Percentiles rank a stretch among this genome's conserved stretches.
These are phyloP conservation scores for Bacidia rubella DNA, from an alignment of 495 filamentous ascomycete species.

Conservation along the genomic window DNA sequence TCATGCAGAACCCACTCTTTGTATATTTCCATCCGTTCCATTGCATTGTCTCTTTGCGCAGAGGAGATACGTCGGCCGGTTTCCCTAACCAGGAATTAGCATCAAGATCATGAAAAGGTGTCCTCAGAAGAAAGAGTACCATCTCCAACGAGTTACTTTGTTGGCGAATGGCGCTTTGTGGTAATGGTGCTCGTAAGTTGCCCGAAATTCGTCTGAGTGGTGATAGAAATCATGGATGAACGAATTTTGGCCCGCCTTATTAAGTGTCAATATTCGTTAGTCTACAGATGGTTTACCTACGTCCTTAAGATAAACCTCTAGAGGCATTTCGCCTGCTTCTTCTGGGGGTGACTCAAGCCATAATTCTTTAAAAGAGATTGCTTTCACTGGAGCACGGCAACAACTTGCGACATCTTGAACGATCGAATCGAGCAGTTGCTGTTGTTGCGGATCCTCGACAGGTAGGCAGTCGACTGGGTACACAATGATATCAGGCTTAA, in stretches of 20 bases:
- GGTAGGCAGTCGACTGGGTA: conserved; percentile 7
- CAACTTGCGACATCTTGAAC: not conserved
- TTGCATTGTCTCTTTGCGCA: not conserved
- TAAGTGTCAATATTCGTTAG: not conserved
- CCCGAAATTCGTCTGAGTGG: not conserved
- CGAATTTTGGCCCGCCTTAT: not conserved
- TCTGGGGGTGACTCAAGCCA: conserved; percentile 2
- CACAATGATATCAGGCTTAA: no score
- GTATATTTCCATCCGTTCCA: conserved; percentile 2
- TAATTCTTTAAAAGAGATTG: not conserved
- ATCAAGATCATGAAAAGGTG: not conserved
- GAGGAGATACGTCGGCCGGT: not conserved
- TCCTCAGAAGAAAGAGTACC: not conserved
- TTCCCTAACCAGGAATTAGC: not conserved
- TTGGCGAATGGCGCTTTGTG: conserved; percentile 6
- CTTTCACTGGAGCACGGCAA: not conserved
- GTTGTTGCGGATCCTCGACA: not conserved
- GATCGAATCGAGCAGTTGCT: not conserved
- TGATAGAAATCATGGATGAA: conserved; percentile 7
- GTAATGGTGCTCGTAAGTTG: not conserved
- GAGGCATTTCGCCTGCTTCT: not conserved
- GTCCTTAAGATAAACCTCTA: conserved; percentile 6
- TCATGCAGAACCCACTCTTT: conserved; percentile 6
- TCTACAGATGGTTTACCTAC: not conserved
- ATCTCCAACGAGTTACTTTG: conserved; percentile 1